Conservation (phyloP, 495 filamentous ascomycete genomes). For the Jackrogersella minutella region DNA sequence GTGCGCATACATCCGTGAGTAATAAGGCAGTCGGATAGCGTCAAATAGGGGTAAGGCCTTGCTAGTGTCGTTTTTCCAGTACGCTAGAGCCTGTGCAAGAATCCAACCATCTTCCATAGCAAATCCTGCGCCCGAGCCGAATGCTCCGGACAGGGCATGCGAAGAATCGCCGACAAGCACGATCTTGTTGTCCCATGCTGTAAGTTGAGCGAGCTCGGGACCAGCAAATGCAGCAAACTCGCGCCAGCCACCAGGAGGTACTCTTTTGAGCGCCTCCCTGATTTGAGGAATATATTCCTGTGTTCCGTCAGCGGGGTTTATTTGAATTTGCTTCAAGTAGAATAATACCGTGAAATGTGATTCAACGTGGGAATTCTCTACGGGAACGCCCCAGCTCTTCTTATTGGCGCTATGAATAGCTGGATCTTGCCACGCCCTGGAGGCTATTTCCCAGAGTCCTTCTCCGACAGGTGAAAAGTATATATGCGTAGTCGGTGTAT, state of each 20-base stretch:
- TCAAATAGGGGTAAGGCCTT: constrained; percentile 55
- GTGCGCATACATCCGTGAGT: constrained; percentile 52
- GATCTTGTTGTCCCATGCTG: constrained; percentile 53
- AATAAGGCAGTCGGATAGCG: constrained; percentile 55
- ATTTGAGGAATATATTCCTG: constrained; percentile 50
- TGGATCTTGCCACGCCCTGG: constrained; percentile 41
- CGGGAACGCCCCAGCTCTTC: constrained; percentile 58
- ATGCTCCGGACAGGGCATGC: constrained; percentile 58
- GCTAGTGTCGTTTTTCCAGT: constrained; percentile 33
- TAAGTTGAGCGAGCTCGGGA: constrained; percentile 48
- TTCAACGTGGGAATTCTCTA: constrained; percentile 54
- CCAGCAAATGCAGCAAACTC: constrained; percentile 58
- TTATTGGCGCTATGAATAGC: constrained; percentile 44
- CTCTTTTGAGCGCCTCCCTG: constrained; percentile 45
- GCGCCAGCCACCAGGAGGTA: constrained; percentile 51
- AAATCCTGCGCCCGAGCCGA: constrained; percentile 60
- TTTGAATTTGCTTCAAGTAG: not conserved
- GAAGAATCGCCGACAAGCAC: constrained; percentile 59
- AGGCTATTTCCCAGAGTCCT: constrained; percentile 46
- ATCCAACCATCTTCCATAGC: constrained; percentile 62
- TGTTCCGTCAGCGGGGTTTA: not conserved
- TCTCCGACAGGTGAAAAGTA: constrained; percentile 57
- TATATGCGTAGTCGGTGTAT: constrained; percentile 53
- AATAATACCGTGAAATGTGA: constrained; percentile 44
- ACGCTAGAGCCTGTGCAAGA: constrained; percentile 53